phyloP scores from a whole-genome alignment of 2,329 filamentous ascomycete species.

The Fusarium pseudograminearum region DNA sequence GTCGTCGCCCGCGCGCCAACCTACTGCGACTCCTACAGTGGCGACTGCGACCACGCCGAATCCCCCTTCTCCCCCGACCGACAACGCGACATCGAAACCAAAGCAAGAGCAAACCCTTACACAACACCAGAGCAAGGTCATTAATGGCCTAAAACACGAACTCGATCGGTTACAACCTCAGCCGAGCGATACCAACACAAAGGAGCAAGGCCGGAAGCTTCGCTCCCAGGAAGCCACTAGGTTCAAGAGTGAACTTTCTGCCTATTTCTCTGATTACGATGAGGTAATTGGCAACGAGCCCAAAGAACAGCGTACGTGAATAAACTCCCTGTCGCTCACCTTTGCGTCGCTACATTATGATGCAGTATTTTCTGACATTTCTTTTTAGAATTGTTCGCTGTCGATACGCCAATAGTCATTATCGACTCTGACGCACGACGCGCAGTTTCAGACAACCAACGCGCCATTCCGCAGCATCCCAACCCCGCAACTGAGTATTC shows the following conservation, averaged over 20 bases:
- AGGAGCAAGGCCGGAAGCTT: constrained; percentile 78
- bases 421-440: constrained; percentile 64
- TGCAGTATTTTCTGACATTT: constrained; percentile 25
- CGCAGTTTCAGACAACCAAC: constrained; percentile 43
- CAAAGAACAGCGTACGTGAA: constrained; percentile 77
- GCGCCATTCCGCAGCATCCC: constrained; percentile 49
- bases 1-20: constrained; percentile 46
- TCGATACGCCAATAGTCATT: constrained; percentile 79
- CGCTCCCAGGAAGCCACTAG: constrained; percentile 87
- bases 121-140: constrained; percentile 68
- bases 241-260: constrained; percentile 90
- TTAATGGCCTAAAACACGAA: constrained; percentile 72
- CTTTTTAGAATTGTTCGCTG: constrained; percentile 74
- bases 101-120: constrained; percentile 53
- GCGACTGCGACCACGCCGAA: constrained; percentile 34
- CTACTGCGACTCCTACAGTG: constrained; percentile 41
- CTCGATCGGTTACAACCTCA: constrained; percentile 67
- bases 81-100: constrained; percentile 28
- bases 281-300: constrained; percentile 89
- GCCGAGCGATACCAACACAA: constrained; percentile 58
- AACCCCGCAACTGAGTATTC: constrained; percentile 51
- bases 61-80: constrained; percentile 30
- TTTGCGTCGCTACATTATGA: not conserved
- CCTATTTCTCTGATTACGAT: constrained; percentile 94
- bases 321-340: constrained; percentile 37